A percentile compares a stretch with the other conserved stretches of the same genome.
phyloP scores from a whole-genome alignment of 768 basidiomycete genomes.

The Mycena latifolia region DNA sequence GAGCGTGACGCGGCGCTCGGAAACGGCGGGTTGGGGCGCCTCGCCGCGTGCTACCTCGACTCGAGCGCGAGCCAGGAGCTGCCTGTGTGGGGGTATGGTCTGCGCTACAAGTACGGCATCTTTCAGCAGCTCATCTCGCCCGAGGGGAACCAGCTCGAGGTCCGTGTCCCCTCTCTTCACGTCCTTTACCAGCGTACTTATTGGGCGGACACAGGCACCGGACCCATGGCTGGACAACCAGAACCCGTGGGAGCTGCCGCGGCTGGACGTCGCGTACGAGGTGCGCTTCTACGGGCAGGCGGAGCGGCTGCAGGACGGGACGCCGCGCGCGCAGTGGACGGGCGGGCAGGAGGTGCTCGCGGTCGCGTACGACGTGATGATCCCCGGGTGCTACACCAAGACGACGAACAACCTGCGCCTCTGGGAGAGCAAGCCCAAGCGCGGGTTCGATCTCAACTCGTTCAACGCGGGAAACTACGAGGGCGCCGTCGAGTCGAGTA shows the following conservation, averaged over 20 bases:
- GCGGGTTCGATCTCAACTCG: conserved; percentile 93
- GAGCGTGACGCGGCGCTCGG: conserved; percentile 97
- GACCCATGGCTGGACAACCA: conserved; percentile 93
- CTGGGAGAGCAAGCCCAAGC: conserved; percentile 89
- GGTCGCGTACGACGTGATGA: conserved; percentile 94
- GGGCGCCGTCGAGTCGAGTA: conserved; percentile 86
- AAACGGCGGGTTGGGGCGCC: conserved; percentile 94
- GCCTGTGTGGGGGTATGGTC: conserved; percentile 95
- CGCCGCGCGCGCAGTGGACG: conserved; percentile 76
- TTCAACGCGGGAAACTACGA: conserved; percentile 99
- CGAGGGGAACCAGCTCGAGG: conserved; percentile 85
- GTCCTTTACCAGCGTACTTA: not conserved
- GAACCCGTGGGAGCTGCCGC: conserved; percentile 92
- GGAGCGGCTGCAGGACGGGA: conserved; percentile 72
- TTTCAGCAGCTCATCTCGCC: conserved; percentile 94
- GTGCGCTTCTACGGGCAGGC: conserved; percentile 92
- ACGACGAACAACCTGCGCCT: conserved; percentile 92
- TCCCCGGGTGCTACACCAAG: conserved; percentile 86
- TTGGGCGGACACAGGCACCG: conserved; percentile 63
- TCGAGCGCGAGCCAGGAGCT: conserved; percentile 84
- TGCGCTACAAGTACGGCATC: conserved; percentile 95
- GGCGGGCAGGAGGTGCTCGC: conserved; percentile 96
- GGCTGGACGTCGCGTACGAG: conserved; percentile 86
- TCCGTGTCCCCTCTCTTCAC: conserved; percentile 29
- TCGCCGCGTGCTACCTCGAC: conserved; percentile 98